A percentile compares a stretch with the other conserved stretches of the same genome.
phyloP scores from a whole-genome alignment of 139 green algal genomes.

The Haematococcus lacustris region DNA sequence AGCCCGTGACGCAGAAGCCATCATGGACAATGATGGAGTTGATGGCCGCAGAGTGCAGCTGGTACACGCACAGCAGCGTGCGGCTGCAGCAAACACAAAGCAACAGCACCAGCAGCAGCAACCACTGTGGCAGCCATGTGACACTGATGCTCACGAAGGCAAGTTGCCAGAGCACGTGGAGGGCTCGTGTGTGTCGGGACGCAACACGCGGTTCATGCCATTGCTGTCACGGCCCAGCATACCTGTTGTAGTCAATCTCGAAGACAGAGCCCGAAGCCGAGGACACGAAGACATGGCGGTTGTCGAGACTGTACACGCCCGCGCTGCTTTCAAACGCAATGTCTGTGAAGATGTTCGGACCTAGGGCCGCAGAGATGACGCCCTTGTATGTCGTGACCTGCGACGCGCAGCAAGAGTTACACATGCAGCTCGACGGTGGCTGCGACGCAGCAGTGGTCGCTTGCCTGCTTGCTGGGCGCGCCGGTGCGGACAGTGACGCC shows the following conservation, averaged over 20 bases:
- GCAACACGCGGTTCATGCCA: too few species aligned
- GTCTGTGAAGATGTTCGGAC: slow-evolving; percentile 72
- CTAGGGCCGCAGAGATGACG: slow-evolving; percentile 24
- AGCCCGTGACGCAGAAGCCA: slow-evolving; percentile 62
- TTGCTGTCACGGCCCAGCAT: too few species aligned
- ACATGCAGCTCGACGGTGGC: too few species aligned
- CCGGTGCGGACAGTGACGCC: slow-evolving; percentile 48
- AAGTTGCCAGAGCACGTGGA: too few species aligned
- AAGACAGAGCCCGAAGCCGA: slow-evolving; percentile 56
- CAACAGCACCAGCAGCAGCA: not conserved
- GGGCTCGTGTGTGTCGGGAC: too few species aligned
- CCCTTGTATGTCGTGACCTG: slow-evolving; percentile 23
- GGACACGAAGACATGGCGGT: slow-evolving; percentile 37
- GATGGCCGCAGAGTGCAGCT: slow-evolving; percentile 67
- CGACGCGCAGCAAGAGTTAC: slow-evolving; percentile 2
- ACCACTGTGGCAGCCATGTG: not conserved
- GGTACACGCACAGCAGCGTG: slow-evolving; percentile 54
- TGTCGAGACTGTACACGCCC: slow-evolving; percentile 19
- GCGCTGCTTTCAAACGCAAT: slow-evolving; percentile 61
- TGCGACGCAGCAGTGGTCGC: too few species aligned
- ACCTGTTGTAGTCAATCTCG: slow-evolving; percentile 53
- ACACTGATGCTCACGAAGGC: too few species aligned
- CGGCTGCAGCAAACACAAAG: slow-evolving; percentile 51
- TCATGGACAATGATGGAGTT: slow-evolving; percentile 51
- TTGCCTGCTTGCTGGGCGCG: slow-evolving; percentile 20